Evolutionary conservation across 257 asterid species (phyloP).

Genomic region (Linderniella brevidens): DNA sequence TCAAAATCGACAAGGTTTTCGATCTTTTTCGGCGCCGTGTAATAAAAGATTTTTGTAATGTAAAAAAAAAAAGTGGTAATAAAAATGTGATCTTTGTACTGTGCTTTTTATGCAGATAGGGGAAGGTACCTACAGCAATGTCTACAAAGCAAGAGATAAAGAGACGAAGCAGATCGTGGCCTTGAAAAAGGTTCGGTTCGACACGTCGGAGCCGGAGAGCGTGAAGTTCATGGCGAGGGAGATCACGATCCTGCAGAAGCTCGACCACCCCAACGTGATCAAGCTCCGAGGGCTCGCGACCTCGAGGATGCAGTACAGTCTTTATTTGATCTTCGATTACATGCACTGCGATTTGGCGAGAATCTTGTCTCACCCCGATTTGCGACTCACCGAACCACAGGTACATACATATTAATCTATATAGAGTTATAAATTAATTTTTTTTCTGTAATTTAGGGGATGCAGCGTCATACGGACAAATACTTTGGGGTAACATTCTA

Average conservation of each 20-base stretch:
- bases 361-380: constrained; percentile 37
- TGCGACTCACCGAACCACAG: constrained; percentile 64
- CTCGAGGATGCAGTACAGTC: constrained; percentile 82
- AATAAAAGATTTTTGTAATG: background rate
- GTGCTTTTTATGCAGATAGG: constrained; percentile 30
- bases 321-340: constrained; percentile 57
- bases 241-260: constrained; percentile 39
- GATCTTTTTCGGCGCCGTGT: background rate
- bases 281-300: constrained; percentile 82
- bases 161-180: constrained; percentile 54
- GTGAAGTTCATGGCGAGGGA: constrained; percentile 86
- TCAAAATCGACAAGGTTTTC: constrained; percentile 62
- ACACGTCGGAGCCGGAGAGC: constrained; percentile 74
- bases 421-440: no score
- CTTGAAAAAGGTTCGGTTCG: constrained; percentile 64
- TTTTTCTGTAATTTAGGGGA: no score
- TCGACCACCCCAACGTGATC: constrained; percentile 67
- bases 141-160: constrained; percentile 62
- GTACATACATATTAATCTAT: constrained; percentile 11
- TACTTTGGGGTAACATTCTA: no score
- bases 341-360: constrained; percentile 54
- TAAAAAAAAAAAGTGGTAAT: background rate
- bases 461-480: no score
- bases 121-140: constrained; percentile 74
- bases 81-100: no score